Evolutionary conservation across 2,329 filamentous ascomycete species (phyloP).

Genomic region (Colletotrichum spaethianum): DNA sequence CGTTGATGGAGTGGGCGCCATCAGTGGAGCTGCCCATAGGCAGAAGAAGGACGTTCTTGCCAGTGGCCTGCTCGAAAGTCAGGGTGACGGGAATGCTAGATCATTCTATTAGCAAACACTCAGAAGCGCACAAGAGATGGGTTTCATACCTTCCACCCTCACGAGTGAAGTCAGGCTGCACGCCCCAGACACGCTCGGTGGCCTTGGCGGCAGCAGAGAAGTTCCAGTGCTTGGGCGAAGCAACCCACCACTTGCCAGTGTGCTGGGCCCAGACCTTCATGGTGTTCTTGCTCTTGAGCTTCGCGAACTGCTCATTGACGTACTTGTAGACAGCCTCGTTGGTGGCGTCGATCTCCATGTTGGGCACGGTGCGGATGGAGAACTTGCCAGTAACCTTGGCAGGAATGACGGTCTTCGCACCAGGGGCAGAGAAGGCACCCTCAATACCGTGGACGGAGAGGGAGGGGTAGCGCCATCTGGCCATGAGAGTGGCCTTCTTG

Average conservation of each 20-base stretch:
- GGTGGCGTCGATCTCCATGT: slow-evolving; percentile 95
- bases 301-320: slow-evolving; percentile 86
- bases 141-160: slow-evolving; percentile 86
- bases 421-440: slow-evolving; percentile 92
- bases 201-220: slow-evolving; percentile 95
- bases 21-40: slow-evolving; percentile 99
- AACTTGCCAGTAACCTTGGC: slow-evolving; percentile 99
- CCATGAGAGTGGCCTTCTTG: slow-evolving; percentile 95
- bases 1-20: slow-evolving; percentile 97
- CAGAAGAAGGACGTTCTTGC: slow-evolving; percentile 95
- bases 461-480: slow-evolving; percentile 94
- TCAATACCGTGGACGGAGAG: slow-evolving; percentile 95
- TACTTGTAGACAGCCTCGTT: slow-evolving; percentile 88
- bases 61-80: slow-evolving; percentile 96
- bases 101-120: not conserved
- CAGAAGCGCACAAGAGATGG: not conserved
- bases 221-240: slow-evolving; percentile 98
- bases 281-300: slow-evolving; percentile 92
- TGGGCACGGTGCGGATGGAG: slow-evolving; percentile 95
- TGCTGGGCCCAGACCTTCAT: slow-evolving; percentile 87
- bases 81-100: slow-evolving; percentile 92
- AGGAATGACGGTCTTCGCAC: slow-evolving; percentile 98
- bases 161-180: slow-evolving; percentile 93
- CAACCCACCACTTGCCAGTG: slow-evolving; percentile 98
- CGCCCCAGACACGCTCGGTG: slow-evolving; percentile 94